A percentile compares a stretch with the other conserved stretches of the same genome.
Conservation (phyloP, 129 eudicot species). For the Flaveria robusta region DNA sequence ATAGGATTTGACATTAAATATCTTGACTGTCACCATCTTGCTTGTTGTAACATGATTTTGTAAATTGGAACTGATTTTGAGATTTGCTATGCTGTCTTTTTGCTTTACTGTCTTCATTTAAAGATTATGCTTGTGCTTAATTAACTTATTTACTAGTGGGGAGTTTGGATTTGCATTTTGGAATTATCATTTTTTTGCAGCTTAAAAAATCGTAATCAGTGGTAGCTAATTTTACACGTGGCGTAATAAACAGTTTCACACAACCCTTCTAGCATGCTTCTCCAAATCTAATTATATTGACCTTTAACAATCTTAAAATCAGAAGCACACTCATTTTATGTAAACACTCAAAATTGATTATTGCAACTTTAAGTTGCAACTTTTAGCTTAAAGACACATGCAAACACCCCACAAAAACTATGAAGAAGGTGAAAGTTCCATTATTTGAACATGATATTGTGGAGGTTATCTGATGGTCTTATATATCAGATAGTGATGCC, state of each 20-base stretch:
- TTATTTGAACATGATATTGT: conserved; percentile 2
- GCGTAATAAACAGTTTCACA: neutral
- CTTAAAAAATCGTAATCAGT: neutral
- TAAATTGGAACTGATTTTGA: neutral
- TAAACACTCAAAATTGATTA: neutral
- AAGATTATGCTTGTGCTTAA: neutral
- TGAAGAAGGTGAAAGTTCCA: neutral
- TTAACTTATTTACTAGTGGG: neutral
- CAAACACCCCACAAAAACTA: neutral
- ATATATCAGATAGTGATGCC: neutral
- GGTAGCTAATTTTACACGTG: neutral
- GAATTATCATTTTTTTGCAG: neutral
- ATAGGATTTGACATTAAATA: neutral
- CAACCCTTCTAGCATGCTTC: neutral
- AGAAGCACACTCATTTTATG: neutral
- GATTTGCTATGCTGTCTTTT: neutral
- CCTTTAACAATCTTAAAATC: neutral
- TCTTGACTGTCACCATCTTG: neutral
- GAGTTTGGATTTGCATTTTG: conserved; percentile 2
- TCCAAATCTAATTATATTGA: neutral
- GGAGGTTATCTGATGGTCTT: conserved; percentile 9
- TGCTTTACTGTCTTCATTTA: neutral
- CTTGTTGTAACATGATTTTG: neutral
- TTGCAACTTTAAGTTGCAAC: neutral
- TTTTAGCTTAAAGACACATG: neutral